Conservation (phyloP, 1,284 basidiomycete genomes). For the Irpex sp. region DNA sequence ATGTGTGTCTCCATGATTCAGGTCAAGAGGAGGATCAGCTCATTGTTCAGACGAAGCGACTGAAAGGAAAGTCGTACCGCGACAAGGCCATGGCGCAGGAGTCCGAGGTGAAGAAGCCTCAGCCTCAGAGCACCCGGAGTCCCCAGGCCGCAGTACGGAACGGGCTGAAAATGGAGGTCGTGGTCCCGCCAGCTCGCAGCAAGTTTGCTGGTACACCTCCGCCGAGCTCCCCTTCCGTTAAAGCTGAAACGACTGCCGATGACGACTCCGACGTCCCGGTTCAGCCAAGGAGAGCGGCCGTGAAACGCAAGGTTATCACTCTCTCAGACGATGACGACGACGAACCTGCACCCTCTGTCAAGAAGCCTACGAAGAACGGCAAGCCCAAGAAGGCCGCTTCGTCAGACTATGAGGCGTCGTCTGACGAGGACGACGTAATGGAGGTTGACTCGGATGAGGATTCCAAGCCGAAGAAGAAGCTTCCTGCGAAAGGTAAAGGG, state of each 20-base stretch:
- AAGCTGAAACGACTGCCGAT: slow-evolving; percentile 31
- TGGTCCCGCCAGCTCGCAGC: slow-evolving; percentile 31
- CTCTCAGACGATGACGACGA: slow-evolving; percentile 45
- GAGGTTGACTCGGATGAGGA: slow-evolving; percentile 23
- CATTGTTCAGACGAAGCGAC: slow-evolving; percentile 55
- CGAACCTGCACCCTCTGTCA: slow-evolving; percentile 11
- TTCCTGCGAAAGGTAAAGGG: slow-evolving; percentile 7
- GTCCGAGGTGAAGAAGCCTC: slow-evolving; percentile 19
- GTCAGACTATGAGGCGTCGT: slow-evolving; percentile 36
- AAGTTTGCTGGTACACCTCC: slow-evolving; percentile 11
- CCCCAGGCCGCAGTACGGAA: slow-evolving; percentile 31
- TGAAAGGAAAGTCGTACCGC: slow-evolving; percentile 68
- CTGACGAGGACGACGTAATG: slow-evolving; percentile 21
- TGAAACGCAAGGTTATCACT: slow-evolving; percentile 24
- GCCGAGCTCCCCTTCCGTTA: slow-evolving; percentile 14
- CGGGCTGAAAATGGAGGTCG: slow-evolving; percentile 47
- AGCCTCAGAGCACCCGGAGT: slow-evolving; percentile 6
- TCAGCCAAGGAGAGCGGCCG: slow-evolving; percentile 24
- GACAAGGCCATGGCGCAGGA: slow-evolving; percentile 38
- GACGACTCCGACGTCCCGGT: slow-evolving; percentile 27
- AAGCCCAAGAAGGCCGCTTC: slow-evolving; percentile 23
- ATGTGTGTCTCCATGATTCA: slow-evolving; percentile 13
- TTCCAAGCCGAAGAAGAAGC: slow-evolving; percentile 11
- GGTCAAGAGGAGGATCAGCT: slow-evolving; percentile 33
- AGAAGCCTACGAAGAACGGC: not conserved